Evolutionary conservation across 176 grass and related monocot genomes (phyloP).

Genomic region (Poa annua): DNA sequence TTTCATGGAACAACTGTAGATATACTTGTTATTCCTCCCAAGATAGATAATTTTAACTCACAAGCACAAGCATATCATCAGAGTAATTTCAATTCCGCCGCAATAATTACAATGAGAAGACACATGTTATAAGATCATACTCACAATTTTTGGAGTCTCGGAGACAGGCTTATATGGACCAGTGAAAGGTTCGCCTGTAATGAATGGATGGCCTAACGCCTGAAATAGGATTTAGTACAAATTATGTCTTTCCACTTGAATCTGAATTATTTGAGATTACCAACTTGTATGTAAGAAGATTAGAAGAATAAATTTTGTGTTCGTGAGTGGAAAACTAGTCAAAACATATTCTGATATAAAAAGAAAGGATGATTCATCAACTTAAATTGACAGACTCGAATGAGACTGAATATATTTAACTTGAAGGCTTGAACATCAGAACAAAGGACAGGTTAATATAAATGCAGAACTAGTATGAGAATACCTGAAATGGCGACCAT

Average conservation of each 20-base stretch:
- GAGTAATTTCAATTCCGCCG: not conserved
- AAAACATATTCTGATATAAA: constrained; percentile 1
- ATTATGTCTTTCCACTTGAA: constrained; percentile 33
- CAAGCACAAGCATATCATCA: constrained; percentile 16
- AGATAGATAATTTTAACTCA: constrained; percentile 23
- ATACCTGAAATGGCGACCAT: constrained; percentile 97
- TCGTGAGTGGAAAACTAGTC: constrained; percentile 2
- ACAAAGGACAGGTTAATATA: constrained; percentile 7
- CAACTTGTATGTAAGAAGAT: constrained; percentile 1
- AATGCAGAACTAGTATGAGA: constrained; percentile 12
- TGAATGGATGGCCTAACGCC: constrained; percentile 87
- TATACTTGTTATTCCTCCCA: constrained; percentile 12
- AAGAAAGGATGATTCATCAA: constrained; percentile 25
- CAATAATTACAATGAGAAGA: not conserved
- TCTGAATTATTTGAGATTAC: constrained; percentile 16
- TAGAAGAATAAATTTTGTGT: constrained; percentile 23
- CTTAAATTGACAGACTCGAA: not conserved
- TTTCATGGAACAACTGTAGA: constrained; percentile 23
- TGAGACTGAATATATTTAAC: not conserved
- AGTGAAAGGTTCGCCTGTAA: constrained; percentile 77
- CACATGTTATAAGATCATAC: constrained; percentile 41
- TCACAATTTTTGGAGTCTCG: constrained; percentile 97
- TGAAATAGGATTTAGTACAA: constrained; percentile 58
- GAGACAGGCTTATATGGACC: constrained; percentile 66
- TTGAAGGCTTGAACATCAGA: not conserved